Conservation (phyloP, 2,329 filamentous ascomycete genomes). For the Exophiala dermatitidis region DNA sequence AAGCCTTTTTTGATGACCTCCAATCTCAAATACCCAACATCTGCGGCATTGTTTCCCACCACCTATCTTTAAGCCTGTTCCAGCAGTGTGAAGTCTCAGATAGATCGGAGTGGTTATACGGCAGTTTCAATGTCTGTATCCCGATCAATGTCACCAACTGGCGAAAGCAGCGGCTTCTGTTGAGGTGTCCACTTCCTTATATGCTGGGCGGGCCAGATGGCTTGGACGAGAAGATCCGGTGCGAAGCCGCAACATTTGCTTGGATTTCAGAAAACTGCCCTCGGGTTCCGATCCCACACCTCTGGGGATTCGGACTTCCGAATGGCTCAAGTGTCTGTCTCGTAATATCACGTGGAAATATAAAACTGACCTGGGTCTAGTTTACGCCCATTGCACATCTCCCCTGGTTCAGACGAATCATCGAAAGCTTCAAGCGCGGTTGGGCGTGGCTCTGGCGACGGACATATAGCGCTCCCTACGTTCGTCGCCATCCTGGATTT, state of each 20-base stretch:
- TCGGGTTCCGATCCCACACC: slow-evolving; percentile 15
- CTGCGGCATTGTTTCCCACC: not conserved
- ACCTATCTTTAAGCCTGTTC: not conserved
- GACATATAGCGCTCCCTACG: not conserved
- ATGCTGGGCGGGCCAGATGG: slow-evolving; percentile 11
- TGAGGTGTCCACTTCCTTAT: slow-evolving; percentile 18
- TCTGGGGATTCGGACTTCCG: slow-evolving; percentile 29
- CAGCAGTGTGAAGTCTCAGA: not conserved
- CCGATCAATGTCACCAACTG: slow-evolving; percentile 12
- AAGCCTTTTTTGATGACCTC: slow-evolving; percentile 1
- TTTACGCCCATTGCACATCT: not conserved
- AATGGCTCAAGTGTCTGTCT: not conserved
- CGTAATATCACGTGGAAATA: slow-evolving; percentile 37
- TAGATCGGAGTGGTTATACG: slow-evolving; percentile 17
- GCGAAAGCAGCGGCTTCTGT: slow-evolving; percentile 7
- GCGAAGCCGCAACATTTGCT: slow-evolving; percentile 19
- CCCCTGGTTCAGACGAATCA: not conserved
- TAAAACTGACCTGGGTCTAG: slow-evolving; percentile 37
- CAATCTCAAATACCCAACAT: not conserved
- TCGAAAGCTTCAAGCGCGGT: not conserved
- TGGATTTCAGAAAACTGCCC: slow-evolving; percentile 17
- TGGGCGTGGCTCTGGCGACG: not conserved
- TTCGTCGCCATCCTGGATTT: not conserved
- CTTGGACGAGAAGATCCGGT: slow-evolving; percentile 20
- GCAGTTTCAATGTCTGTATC: slow-evolving; percentile 23